Base-by-base conservation (phyloP, 1,284 basidiomycete genomes). In the Peniophora sp. region DNA sequence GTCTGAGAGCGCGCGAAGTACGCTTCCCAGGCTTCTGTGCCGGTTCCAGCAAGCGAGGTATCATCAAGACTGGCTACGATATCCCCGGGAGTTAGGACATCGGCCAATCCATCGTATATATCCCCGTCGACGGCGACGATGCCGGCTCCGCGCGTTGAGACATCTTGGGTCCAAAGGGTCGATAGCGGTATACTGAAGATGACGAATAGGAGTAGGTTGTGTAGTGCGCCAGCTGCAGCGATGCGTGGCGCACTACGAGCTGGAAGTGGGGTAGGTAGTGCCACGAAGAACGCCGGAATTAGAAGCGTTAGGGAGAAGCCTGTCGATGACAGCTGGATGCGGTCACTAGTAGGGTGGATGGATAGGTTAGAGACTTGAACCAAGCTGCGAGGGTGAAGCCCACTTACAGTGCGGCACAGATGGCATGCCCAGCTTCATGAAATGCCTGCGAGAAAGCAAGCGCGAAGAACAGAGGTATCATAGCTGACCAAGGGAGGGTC, bases 381-480 rank as follows among this genome's bases (percentile, higher is more conserved):
- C n/a, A n/a, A n/a, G n/a, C n/a, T n/a, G n/a, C n/a, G n/a, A n/a
- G n/a, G n/a, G n/a, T n/a, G n/a, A n/a, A n/a, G n/a, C n/a, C n/a
- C 15, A 66, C 82, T 56, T 65, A 87, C 83, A 83, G 58, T 22
- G 85, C 80, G 12, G 83, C 84, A 12, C 78, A 67, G 24, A 88
- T 57, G 15, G 80, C 82, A 62, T 90, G 87, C 12, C 87, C 87
- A 0, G 75, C 62, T 66, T 90, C 87, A 57, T 90, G 87, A 17
- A 85, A 58, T 15, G 80, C 56, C 64, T 88, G 85, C 39, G 73
- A 73, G 8, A 76, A 27, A 47, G 81, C 71, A 3, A 89, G 70
- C 0, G 81, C 71, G n/a, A 73, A 15, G 14, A 89, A 58, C 47
- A 89, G 77, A 27, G 79, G 54, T 3, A 81, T 80, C 1, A 85